phyloP scores from a whole-genome alignment of 768 basidiomycete species.

The Coprinopsis sp. region DNA sequence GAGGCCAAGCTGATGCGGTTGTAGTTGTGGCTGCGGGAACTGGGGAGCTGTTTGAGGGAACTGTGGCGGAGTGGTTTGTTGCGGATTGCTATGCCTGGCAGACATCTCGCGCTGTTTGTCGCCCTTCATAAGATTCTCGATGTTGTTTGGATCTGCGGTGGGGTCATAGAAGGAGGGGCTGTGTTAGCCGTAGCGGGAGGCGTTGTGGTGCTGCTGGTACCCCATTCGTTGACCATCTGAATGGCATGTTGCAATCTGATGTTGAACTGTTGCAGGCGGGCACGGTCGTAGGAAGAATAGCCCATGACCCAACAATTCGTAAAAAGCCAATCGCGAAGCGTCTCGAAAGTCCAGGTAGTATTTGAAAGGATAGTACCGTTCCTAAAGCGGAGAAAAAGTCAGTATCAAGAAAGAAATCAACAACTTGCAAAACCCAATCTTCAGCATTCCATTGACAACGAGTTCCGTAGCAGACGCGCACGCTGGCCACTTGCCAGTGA shows the following conservation, averaged over 20 bases:
- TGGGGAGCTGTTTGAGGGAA: not conserved
- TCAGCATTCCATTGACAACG: not conserved
- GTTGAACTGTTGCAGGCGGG: conserved; percentile 41
- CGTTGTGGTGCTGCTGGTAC: conserved; percentile 4
- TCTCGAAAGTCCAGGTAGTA: conserved; percentile 49
- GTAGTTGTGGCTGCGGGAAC: not conserved
- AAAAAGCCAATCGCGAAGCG: conserved; percentile 55
- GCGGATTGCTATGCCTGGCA: not conserved
- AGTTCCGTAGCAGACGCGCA: no score
- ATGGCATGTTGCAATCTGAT: conserved; percentile 55
- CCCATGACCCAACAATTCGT: conserved; percentile 62
- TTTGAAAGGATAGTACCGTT: conserved; percentile 51
- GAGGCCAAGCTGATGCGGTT: not conserved
- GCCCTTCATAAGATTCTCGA: no score
- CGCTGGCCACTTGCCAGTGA: no score
- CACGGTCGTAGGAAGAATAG: conserved; percentile 44
- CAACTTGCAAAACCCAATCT: not conserved
- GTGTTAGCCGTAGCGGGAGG: conserved; percentile 1
- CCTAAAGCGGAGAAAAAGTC: conserved; percentile 28
- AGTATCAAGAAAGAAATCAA: conserved; percentile 7
- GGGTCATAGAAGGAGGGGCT: no score
- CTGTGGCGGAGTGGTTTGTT: not conserved
- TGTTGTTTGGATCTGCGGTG: not conserved
- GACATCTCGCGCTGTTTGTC: no score
- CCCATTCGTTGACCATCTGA: conserved; percentile 26